Conservation (phyloP, 1,139 yeast genomes). For the Taiozyma onychis region DNA sequence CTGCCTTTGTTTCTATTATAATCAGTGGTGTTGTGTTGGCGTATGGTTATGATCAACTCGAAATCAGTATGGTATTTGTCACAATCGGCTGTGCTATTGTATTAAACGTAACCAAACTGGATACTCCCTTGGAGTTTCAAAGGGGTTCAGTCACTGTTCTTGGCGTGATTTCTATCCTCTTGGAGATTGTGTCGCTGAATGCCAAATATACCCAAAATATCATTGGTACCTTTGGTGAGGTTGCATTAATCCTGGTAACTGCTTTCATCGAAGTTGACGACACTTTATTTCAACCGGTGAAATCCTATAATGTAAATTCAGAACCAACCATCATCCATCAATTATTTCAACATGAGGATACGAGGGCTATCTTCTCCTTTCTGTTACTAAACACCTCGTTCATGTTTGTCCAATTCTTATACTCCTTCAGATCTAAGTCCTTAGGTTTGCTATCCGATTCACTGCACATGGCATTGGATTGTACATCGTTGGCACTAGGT, state of each 20-base stretch:
- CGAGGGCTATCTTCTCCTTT: constrained; percentile 85
- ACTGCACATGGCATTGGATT: constrained; percentile 92
- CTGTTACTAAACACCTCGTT: constrained; percentile 79
- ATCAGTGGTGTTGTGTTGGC: constrained; percentile 23
- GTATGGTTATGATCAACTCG: constrained; percentile 23
- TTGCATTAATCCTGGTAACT: constrained; percentile 9
- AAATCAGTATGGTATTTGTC: constrained; percentile 23
- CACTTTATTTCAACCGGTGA: constrained; percentile 5
- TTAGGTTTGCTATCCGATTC: constrained; percentile 89
- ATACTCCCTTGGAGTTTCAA: constrained; percentile 8
- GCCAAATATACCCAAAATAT: constrained; percentile 13
- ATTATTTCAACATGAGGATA: constrained; percentile 60
- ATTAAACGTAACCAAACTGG: constrained; percentile 12
- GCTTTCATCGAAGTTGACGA: constrained; percentile 16
- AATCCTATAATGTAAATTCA: constrained; percentile 3
- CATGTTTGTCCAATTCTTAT: constrained; percentile 89
- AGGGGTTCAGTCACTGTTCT: constrained; percentile 22
- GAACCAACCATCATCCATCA: constrained; percentile 28
- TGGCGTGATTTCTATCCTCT: constrained; percentile 27
- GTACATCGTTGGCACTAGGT: constrained; percentile 85
- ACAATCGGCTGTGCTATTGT: constrained; percentile 21
- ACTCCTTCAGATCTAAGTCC: constrained; percentile 89
- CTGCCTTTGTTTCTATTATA: constrained; percentile 22
- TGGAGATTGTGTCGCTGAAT: constrained; percentile 29
- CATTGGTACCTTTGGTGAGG: constrained; percentile 12